Conservation (phyloP, 768 basidiomycete species). For the Lyophyllum decastes region DNA sequence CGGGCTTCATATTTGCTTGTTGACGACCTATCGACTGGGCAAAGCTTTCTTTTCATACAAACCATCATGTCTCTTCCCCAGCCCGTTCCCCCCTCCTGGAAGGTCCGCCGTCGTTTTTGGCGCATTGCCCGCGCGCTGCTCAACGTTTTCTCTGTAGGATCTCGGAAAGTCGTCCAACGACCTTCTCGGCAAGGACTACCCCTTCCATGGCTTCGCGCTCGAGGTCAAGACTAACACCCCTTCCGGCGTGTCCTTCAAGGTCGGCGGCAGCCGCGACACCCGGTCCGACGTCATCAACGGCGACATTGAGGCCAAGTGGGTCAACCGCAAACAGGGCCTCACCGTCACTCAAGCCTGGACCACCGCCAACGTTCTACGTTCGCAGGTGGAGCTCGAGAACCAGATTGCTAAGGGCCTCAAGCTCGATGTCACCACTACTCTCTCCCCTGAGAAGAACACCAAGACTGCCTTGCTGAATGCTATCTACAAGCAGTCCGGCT, state of each 20-base stretch:
- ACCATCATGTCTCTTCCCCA: slow-evolving; percentile 85
- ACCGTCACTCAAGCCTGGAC: slow-evolving; percentile 96
- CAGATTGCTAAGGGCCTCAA: slow-evolving; percentile 97
- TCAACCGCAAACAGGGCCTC: slow-evolving; percentile 89
- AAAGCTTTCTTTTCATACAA: slow-evolving; percentile 21
- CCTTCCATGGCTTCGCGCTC: slow-evolving; percentile 67
- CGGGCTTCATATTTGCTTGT: slow-evolving; percentile 18
- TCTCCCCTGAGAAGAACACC: slow-evolving; percentile 83
- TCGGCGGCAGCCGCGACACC: slow-evolving; percentile 78
- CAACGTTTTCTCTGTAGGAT: slow-evolving; percentile 53
- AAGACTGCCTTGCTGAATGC: slow-evolving; percentile 85
- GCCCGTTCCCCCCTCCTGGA: slow-evolving; percentile 97
- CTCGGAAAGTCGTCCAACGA: slow-evolving; percentile 98
- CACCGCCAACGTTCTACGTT: slow-evolving; percentile 89
- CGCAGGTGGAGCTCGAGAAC: slow-evolving; percentile 93
- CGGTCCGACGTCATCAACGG: slow-evolving; percentile 74
- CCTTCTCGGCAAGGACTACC: slow-evolving; percentile 91
- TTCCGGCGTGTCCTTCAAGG: slow-evolving; percentile 92
- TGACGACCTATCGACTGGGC: slow-evolving; percentile 6
- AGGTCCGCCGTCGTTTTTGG: slow-evolving; percentile 45
- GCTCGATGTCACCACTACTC: slow-evolving; percentile 81
- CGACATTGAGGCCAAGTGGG: slow-evolving; percentile 95
- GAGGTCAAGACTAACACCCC: slow-evolving; percentile 91
- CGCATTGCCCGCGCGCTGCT: neutral
- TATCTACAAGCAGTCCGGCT: slow-evolving; percentile 92